Evolutionary conservation across 768 basidiomycete species (phyloP), one percentile per base, ranked within the genome.

Genomic region (Pseudohyphozyma bogoriensis): DNA sequence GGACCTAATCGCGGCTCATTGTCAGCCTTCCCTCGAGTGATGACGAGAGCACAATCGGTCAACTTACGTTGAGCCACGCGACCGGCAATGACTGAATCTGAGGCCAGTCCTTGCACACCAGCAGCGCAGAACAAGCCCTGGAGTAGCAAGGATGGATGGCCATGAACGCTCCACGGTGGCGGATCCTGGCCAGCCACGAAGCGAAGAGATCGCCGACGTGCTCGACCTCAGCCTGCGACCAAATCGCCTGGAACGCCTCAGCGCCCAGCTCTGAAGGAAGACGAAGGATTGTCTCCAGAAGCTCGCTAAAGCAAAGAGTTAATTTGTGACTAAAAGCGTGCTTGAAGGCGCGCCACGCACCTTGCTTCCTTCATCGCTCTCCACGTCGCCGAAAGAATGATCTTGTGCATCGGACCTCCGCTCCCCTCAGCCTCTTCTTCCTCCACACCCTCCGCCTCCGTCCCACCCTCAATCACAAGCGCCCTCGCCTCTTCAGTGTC

Each of bases 401-500:
- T 60, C 55, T 60, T 58, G 62, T 67, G 59, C 50, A 61, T 60
- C 32, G 62, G 56, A 3, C 65, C 65, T 0, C 58, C 56, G 29
- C 42, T 60, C 1, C 61, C 62, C 3, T 60, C 59, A 10, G 55
- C 32, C 4, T 28, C 18, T 0, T 55, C 52, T 0, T 11, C 46
- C 1, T 50, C 62, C 12, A 37, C 53, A 0, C 31, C 54, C 12
- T n/a, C 56, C 2, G n/a, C 51, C 2, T 55, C 62, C 1, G 33
- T 15, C 45, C 24, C 40, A 11, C 16, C 52, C 18, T 39, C 46
- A 36, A 37, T 15, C 39, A 36, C 32, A 29, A 67, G 47, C 15
- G 66, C 66, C 10, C 66, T 54, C 20, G 66, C 66, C 37, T 67
- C 66, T 39, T 67, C 66, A 1, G 62, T 67, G 36, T 67, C 66